A percentile compares a stretch with the other conserved stretches of the same genome.
Conservation (phyloP, 768 basidiomycete species). For the Erythrobasidium yunnanense region DNA sequence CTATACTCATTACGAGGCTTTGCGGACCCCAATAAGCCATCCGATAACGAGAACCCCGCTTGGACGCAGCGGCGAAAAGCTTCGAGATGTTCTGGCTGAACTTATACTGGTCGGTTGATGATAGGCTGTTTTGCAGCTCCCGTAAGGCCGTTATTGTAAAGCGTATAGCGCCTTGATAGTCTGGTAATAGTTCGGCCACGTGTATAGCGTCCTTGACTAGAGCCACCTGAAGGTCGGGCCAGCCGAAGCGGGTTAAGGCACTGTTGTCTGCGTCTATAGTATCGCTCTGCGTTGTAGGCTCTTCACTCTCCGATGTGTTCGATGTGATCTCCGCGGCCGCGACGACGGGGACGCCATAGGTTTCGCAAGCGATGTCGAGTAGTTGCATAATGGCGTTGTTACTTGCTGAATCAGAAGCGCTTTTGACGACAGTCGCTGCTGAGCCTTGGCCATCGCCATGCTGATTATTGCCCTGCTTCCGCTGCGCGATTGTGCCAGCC, state of each 20-base stretch:
- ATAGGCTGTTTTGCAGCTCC: slow-evolving; percentile 57
- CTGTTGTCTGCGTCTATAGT: slow-evolving; percentile 8
- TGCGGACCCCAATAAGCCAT: slow-evolving; percentile 77
- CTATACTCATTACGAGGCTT: slow-evolving; percentile 64
- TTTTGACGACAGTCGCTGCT: no score
- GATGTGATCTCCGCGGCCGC: neutral
- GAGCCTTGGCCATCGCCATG: no score
- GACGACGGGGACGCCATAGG: slow-evolving; percentile 55
- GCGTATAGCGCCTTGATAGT: slow-evolving; percentile 63
- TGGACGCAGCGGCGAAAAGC: slow-evolving; percentile 56
- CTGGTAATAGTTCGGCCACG: slow-evolving; percentile 80
- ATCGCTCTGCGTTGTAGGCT: slow-evolving; percentile 22
- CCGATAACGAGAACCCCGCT: slow-evolving; percentile 59
- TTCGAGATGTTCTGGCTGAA: slow-evolving; percentile 32
- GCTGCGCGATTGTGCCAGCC: slow-evolving; percentile 55
- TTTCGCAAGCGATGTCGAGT: slow-evolving; percentile 61
- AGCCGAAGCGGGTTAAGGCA: slow-evolving; percentile 53
- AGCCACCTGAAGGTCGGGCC: slow-evolving; percentile 89
- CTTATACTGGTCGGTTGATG: slow-evolving; percentile 60
- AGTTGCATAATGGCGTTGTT: slow-evolving; percentile 41
- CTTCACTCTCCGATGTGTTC: slow-evolving; percentile 4
- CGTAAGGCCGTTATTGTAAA: slow-evolving; percentile 81
- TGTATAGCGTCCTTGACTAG: slow-evolving; percentile 85
- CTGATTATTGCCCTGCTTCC: neutral
- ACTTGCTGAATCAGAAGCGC: no score